These are phyloP conservation scores for Daedaleopsis nitida DNA, from an alignment of 768 basidiomycete genomes.

Conservation along the genomic window DNA sequence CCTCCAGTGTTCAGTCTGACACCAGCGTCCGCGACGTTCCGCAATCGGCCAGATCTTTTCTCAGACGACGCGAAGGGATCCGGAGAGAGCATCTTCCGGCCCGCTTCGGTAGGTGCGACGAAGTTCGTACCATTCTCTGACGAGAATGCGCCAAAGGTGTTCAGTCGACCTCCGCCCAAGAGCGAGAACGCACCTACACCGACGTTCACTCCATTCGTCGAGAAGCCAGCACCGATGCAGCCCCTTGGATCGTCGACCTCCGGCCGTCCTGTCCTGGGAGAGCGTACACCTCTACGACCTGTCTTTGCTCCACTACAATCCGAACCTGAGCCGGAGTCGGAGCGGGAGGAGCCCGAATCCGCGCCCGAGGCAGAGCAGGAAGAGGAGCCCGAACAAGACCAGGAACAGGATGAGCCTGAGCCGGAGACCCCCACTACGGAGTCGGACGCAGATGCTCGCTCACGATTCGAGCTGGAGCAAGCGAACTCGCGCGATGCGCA, in stretches of 20 bases:
- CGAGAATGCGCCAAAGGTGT: conserved; percentile 55
- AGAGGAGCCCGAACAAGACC: conserved; percentile 22
- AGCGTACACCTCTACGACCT: conserved; percentile 25
- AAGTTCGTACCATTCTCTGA: conserved; percentile 43
- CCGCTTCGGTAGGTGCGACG: conserved; percentile 1
- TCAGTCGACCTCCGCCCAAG: conserved; percentile 61
- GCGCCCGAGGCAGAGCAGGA: conserved; percentile 33
- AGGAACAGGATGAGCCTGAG: conserved; percentile 3
- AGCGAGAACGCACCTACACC: conserved; percentile 37
- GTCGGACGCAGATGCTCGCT: conserved; percentile 7
- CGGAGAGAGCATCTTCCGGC: conserved; percentile 12
- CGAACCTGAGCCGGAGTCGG: conserved; percentile 26
- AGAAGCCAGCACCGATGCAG: conserved; percentile 16
- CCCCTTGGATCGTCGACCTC: conserved; percentile 6
- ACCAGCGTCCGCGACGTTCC: conserved; percentile 35
- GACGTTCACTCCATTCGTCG: conserved; percentile 43
- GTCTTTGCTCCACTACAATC: conserved; percentile 23
- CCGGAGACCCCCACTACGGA: conserved; percentile 16
- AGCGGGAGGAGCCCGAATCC: conserved; percentile 11
- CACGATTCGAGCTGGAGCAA: conserved; percentile 11
- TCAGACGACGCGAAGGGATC: conserved; percentile 14
- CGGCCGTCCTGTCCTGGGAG: conserved; percentile 15
- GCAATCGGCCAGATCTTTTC: conserved; percentile 15
- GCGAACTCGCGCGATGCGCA: conserved; percentile 9
- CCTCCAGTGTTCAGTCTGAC: conserved; percentile 71